phyloP scores from a whole-genome alignment of 1,139 yeast species.

The Zygoascus hellenicus region DNA sequence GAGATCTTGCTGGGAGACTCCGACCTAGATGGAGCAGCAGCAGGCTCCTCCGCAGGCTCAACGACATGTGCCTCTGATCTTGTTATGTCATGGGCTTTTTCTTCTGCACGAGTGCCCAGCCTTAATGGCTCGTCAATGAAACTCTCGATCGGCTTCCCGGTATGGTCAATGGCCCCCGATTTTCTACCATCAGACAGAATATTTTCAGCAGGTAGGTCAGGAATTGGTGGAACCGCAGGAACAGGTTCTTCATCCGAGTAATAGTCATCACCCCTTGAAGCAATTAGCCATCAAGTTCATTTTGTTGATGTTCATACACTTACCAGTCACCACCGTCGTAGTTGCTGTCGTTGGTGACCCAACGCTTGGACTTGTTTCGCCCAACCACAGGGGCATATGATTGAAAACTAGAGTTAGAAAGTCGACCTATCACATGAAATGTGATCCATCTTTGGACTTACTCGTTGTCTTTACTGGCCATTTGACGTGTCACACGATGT shows the following conservation, averaged over 20 bases:
- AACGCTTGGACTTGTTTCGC: slow-evolving; percentile 36
- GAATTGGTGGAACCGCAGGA: slow-evolving; percentile 26
- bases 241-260: slow-evolving; percentile 23
- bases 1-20: neutral
- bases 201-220: slow-evolving; percentile 19
- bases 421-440: too few species aligned
- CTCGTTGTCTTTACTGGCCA: too few species aligned
- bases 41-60: slow-evolving; percentile 1
- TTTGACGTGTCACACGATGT: too few species aligned
- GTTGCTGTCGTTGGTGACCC: slow-evolving; percentile 32
- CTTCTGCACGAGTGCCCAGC: slow-evolving; percentile 20
- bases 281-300: neutral
- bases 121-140: slow-evolving; percentile 16
- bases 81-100: neutral
- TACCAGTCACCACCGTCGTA: slow-evolving; percentile 37
- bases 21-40: neutral
- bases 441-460: too few species aligned
- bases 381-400: slow-evolving; percentile 31
- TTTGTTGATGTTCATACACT: slow-evolving; percentile 8
- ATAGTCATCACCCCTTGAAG: slow-evolving; percentile 25
- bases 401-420: slow-evolving; percentile 14
- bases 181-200: neutral
- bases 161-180: too few species aligned
- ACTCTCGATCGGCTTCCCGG: neutral
- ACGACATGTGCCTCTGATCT: neutral